phyloP scores from a whole-genome alignment of 148 eudicot genomes.

The Fagopyrum tataricum region DNA sequence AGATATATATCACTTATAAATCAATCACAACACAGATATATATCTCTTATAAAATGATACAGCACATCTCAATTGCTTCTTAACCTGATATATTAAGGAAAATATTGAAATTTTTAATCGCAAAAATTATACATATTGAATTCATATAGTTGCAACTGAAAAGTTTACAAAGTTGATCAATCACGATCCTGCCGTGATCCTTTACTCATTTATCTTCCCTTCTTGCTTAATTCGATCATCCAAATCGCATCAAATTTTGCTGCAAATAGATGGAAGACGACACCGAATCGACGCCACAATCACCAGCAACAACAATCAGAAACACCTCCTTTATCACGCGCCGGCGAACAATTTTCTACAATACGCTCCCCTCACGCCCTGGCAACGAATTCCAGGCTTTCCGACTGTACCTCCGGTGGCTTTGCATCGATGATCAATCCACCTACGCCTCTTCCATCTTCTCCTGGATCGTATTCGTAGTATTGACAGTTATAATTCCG shows the following conservation, averaged over 20 bases:
- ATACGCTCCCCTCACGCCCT: neutral
- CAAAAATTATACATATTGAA: no score
- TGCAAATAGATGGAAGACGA: slow-evolving; percentile 1
- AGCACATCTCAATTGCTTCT: no score
- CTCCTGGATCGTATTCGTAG: slow-evolving; percentile 59
- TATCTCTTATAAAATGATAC: no score
- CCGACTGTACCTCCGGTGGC: slow-evolving; percentile 43
- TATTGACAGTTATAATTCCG: slow-evolving; percentile 56
- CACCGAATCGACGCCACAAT: slow-evolving; percentile 16
- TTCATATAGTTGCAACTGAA: neutral
- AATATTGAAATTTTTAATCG: no score
- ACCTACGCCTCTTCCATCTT: slow-evolving; percentile 40
- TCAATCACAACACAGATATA: no score
- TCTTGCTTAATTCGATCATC: neutral
- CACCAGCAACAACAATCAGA: neutral
- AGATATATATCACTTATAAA: no score
- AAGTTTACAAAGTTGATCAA: neutral
- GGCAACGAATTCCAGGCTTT: slow-evolving; percentile 32
- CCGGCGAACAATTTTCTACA: neutral
- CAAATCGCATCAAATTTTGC: neutral
- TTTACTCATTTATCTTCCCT: neutral
- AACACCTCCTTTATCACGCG: neutral
- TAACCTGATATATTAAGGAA: no score
- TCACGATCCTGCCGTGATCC: slow-evolving; percentile 1
- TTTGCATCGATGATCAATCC: slow-evolving; percentile 71